phyloP scores from a whole-genome alignment of 192 early-diverging fungal genomes.

The Thamnidium elegans region DNA sequence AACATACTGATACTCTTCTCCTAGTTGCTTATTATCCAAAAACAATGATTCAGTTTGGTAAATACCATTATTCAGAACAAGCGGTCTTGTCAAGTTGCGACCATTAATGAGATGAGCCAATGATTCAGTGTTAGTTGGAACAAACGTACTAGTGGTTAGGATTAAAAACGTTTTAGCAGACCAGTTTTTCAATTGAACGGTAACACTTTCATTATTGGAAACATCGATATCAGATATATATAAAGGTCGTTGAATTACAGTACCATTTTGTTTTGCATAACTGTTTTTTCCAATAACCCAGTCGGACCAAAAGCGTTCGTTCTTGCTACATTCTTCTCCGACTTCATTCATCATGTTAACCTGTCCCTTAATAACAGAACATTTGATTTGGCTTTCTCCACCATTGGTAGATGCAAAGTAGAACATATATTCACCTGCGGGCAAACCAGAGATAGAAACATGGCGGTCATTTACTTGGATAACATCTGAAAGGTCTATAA shows the following conservation, averaged over 20 bases:
- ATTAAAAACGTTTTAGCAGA: slow-evolving; percentile 1
- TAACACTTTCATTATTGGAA: background rate
- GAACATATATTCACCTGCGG: slow-evolving; percentile 2
- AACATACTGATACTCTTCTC: slow-evolving; percentile 54
- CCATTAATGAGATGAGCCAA: background rate
- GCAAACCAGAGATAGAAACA: slow-evolving; percentile 9
- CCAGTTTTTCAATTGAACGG: background rate
- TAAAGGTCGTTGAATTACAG: background rate
- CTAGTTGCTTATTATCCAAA: slow-evolving; percentile 34
- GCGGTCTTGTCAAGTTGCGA: background rate
- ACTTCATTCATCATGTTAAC: background rate
- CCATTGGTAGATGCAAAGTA: background rate
- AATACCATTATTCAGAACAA: background rate
- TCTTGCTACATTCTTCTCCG: background rate
- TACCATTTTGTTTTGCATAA: background rate
- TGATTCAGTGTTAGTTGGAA: background rate
- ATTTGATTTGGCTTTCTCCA: no score
- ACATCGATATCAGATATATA: background rate
- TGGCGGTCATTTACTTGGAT: background rate
- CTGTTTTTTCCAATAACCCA: slow-evolving; percentile 6
- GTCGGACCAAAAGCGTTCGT: slow-evolving; percentile 2
- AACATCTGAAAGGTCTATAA: background rate
- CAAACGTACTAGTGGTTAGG: slow-evolving; percentile 9
- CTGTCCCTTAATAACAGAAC: slow-evolving; percentile 9
- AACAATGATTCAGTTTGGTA: slow-evolving; percentile 11